phyloP scores from a whole-genome alignment of 2,329 filamentous ascomycete genomes.

The Venturia carpophila region DNA sequence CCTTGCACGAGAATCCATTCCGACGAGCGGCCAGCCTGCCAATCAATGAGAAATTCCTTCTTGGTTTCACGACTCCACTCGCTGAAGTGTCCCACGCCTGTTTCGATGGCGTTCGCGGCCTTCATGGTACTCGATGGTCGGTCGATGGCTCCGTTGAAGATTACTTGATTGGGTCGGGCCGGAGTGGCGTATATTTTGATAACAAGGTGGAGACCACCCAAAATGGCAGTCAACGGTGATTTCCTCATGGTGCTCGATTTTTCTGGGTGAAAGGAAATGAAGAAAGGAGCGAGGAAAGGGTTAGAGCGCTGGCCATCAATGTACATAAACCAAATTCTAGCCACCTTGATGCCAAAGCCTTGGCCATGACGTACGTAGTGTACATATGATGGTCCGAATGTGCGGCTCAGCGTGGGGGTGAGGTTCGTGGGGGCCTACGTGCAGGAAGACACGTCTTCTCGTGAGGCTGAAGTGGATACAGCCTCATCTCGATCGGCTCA shows the following conservation, averaged over 20 bases:
- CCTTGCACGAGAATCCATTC: conserved; percentile 42
- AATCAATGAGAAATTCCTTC: conserved; percentile 40
- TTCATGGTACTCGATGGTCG: background rate
- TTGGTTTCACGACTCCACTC: conserved; percentile 43
- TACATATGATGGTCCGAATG: too few relatives aligned
- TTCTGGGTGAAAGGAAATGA: background rate
- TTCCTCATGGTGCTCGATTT: background rate
- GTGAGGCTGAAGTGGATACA: too few relatives aligned
- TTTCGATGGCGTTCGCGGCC: conserved; percentile 17
- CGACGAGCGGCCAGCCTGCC: conserved; percentile 36
- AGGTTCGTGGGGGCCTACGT: too few relatives aligned
- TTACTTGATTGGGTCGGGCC: background rate
- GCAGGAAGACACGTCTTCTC: too few relatives aligned
- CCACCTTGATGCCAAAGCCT: background rate
- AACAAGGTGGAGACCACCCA: background rate
- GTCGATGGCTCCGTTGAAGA: background rate
- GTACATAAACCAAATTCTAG: background rate
- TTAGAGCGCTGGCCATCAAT: background rate
- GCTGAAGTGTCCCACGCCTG: conserved; percentile 42
- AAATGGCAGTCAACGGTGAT: background rate
- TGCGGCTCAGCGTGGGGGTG: too few relatives aligned
- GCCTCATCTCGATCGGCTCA: too few relatives aligned
- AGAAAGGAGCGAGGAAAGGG: background rate
- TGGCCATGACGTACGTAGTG: conserved; percentile 5
- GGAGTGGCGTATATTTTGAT: background rate